Conservation (phyloP, 192 early-diverging fungal genomes). For the Coemansia sp. region DNA sequence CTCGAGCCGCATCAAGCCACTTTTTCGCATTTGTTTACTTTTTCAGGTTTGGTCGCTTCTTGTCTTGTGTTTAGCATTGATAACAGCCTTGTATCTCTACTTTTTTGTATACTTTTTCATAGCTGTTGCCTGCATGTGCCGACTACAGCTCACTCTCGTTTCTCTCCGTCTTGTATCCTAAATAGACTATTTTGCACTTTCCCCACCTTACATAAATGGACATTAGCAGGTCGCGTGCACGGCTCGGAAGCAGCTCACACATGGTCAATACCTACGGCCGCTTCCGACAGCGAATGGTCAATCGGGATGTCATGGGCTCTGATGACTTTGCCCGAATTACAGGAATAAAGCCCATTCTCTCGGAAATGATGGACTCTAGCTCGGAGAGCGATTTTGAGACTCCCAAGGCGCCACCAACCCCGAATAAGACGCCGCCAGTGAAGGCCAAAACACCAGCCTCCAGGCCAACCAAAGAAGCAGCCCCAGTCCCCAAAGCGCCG, state of each 20-base stretch:
- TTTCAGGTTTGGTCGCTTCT: neutral
- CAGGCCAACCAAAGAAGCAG: neutral
- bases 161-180: neutral
- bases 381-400: conserved; percentile 49
- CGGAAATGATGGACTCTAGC: conserved; percentile 37
- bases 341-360: conserved; percentile 22
- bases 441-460: neutral
- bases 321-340: conserved; percentile 45
- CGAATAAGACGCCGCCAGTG: neutral
- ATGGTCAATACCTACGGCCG: conserved; percentile 53
- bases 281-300: conserved; percentile 39
- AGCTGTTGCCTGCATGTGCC: neutral
- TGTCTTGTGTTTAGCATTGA: neutral
- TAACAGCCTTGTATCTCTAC: neutral
- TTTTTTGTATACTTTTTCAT: neutral
- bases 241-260: conserved; percentile 27
- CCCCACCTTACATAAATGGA: conserved; percentile 28
- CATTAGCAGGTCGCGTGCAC: conserved; percentile 32
- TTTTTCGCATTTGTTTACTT: neutral
- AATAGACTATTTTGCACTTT: neutral
- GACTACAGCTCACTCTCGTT: neutral
- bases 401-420: neutral
- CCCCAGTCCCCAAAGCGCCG: neutral
- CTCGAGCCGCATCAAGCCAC: neutral
- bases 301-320: conserved; percentile 26